Evolutionary conservation across 1,139 yeast species (phyloP).

Genomic region (Taphrina flavorubra): DNA sequence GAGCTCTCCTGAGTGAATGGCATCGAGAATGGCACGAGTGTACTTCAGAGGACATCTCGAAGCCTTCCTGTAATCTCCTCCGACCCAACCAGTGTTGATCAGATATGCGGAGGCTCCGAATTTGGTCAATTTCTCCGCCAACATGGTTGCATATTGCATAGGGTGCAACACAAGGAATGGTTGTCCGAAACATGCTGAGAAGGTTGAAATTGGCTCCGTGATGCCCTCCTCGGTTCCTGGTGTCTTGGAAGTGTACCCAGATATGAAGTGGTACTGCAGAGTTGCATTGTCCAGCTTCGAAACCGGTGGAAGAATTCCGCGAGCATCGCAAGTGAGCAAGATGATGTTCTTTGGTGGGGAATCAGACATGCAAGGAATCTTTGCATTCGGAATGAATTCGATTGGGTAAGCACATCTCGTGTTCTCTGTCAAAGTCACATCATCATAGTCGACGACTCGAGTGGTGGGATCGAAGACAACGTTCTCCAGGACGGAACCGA

Average conservation of each 20-base stretch:
- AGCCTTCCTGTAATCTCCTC: slow-evolving; percentile 79
- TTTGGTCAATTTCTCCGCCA: slow-evolving; percentile 87
- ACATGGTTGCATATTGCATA: slow-evolving; percentile 96
- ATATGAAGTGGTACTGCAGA: slow-evolving; percentile 98
- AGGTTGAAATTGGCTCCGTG: slow-evolving; percentile 97
- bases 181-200: slow-evolving; percentile 99
- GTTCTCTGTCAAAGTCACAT: slow-evolving; percentile 86
- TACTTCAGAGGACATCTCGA: slow-evolving; percentile 97
- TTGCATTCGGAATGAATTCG: slow-evolving; percentile 93
- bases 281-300: slow-evolving; percentile 92
- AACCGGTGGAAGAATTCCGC: slow-evolving; percentile 97
- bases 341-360: slow-evolving; percentile 91
- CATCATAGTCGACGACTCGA: slow-evolving; percentile 84
- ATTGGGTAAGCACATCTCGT: slow-evolving; percentile 99
- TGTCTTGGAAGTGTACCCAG: slow-evolving; percentile 99
- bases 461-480: slow-evolving; percentile 81
- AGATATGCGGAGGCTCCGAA: slow-evolving; percentile 95
- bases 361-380: slow-evolving; percentile 90
- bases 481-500: slow-evolving; percentile 93
- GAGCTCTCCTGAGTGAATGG: slow-evolving; percentile 91
- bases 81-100: slow-evolving; percentile 98
- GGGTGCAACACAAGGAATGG: slow-evolving; percentile 98
- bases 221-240: slow-evolving; percentile 99
- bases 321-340: slow-evolving; percentile 94
- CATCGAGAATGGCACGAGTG: slow-evolving; percentile 95